A percentile compares a stretch with the other conserved stretches of the same genome.
Conservation (phyloP, 2,329 filamentous ascomycete genomes). For the Hypoxylon sp. region DNA sequence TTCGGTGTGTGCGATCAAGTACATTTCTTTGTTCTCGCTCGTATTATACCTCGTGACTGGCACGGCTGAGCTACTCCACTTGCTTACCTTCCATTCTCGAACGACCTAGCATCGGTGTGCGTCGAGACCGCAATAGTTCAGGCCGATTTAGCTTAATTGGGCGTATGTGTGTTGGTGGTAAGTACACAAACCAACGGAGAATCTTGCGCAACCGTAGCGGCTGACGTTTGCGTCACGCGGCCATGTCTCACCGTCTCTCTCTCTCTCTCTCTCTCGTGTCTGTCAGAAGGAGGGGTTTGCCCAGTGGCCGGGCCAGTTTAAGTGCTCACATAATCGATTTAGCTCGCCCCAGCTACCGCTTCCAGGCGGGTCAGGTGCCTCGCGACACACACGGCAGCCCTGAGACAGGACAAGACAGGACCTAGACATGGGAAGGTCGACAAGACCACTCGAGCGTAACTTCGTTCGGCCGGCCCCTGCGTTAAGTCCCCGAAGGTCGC, state of each 20-base stretch:
- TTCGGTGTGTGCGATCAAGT: background rate
- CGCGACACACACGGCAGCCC: background rate
- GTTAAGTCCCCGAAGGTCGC: conserved; percentile 18
- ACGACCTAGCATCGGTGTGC: conserved; percentile 1
- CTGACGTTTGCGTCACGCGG: conserved; percentile 38
- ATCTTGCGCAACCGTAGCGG: conserved; percentile 26
- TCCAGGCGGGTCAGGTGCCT: background rate
- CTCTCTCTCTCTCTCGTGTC: background rate
- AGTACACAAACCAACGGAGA: background rate
- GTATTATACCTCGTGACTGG: background rate
- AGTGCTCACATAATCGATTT: conserved; percentile 20
- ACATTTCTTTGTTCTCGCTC: background rate
- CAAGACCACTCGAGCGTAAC: conserved; percentile 36
- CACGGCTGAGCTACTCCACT: conserved; percentile 5
- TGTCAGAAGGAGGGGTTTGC: background rate
- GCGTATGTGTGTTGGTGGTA: background rate
- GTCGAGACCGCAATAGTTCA: conserved; percentile 9
- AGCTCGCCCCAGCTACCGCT: background rate
- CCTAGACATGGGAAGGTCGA: too few species aligned
- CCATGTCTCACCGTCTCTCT: conserved; percentile 13
- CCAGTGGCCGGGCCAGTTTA: too few species aligned
- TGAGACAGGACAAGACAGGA: background rate
- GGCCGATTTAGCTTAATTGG: background rate
- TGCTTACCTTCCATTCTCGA: conserved; percentile 21
- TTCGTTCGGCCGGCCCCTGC: conserved; percentile 31